A percentile compares a stretch with the other conserved stretches of the same genome.
These are phyloP conservation scores for Pythium monospermum DNA, from an alignment of 352 stramenopile species.

Conservation along the genomic window DNA sequence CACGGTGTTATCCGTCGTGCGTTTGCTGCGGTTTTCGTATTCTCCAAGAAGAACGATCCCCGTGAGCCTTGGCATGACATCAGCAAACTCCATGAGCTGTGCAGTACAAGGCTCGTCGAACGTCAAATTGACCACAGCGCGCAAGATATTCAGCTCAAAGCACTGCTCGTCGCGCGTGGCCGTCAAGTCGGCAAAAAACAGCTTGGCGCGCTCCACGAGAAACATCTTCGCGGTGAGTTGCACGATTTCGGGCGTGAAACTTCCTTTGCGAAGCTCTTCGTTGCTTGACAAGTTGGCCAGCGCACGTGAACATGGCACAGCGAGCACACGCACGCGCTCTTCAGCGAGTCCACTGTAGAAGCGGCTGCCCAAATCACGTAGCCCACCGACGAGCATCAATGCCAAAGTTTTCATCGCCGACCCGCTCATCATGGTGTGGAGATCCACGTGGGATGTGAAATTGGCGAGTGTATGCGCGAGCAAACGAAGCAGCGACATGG, in stretches of 20 bases:
- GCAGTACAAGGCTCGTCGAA: slow-evolving; percentile 43
- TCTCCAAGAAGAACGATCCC: slow-evolving; percentile 26
- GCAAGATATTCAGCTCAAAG: slow-evolving; percentile 52
- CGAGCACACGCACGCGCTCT: slow-evolving; percentile 38
- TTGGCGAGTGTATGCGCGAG: slow-evolving; percentile 61
- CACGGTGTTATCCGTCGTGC: not conserved
- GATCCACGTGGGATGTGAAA: slow-evolving; percentile 62
- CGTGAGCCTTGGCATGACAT: slow-evolving; percentile 44
- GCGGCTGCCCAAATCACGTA: slow-evolving; percentile 43
- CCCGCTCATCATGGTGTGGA: slow-evolving; percentile 41
- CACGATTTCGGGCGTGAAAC: slow-evolving; percentile 51
- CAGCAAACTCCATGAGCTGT: slow-evolving; percentile 49
- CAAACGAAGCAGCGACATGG: slow-evolving; percentile 35
- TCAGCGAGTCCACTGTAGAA: slow-evolving; percentile 29
- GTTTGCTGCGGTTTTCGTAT: no score
- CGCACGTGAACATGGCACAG: slow-evolving; percentile 45
- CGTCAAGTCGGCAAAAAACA: slow-evolving; percentile 2
- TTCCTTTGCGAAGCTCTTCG: slow-evolving; percentile 41
- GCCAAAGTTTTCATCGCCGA: slow-evolving; percentile 49
- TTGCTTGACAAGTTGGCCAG: slow-evolving; percentile 73
- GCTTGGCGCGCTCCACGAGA: slow-evolving; percentile 35
- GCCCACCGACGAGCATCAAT: slow-evolving; percentile 35
- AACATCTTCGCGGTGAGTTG: slow-evolving; percentile 43
- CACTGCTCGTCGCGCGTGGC: slow-evolving; percentile 19
- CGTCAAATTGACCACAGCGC: slow-evolving; percentile 59